Base-by-base conservation (phyloP, 768 basidiomycete genomes). In the Austroboletus festivus region DNA sequence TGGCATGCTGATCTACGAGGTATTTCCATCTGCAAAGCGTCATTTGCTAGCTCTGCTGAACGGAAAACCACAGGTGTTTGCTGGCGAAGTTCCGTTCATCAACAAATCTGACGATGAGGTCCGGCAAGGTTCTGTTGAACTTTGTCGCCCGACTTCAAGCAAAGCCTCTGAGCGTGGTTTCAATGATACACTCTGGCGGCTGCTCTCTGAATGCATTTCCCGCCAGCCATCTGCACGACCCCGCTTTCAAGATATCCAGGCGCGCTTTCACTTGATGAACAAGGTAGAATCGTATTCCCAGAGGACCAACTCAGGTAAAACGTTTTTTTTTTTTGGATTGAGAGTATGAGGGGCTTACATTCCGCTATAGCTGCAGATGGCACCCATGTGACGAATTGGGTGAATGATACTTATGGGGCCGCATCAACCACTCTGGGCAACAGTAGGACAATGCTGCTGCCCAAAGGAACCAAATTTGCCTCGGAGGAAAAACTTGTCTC, bases 1-100 rank as follows among this genome's bases (percentile, higher is more conserved):
- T 41, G 67, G 57, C 9, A 68, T 67, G 60, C 54, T 62, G 3
- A 56, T 61, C 12, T 53, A 66, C 12, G 61, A 68, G 52, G 67
- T 65, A 48, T 41, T 1, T 1, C 8, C 5, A 23, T 2, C 39
- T 30, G 6, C 26, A 18, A 5, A 19, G 11, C 15, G n/a, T 45
- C n/a, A 5, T 31, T 9, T 15, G 9, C 18, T 9, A 0, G 24
- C 37, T 47, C 20, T 46, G 8, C 8, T 15, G 4, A 30, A n/a
- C n/a, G n/a, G n/a, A n/a, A n/a, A n/a, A n/a, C 21, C 18, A 20
- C 24, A 56, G 55, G 47, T 46, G 4, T 53, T 56, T 42, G 35
- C 49, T 6, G 47, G 19, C n/a, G 26, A 44, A n/a, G 23, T 45
- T 21, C 55, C 55, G 4, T 56, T 54, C 43, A 38, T 42, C 31